Evolutionary conservation across 805 yeast genomes (phyloP), one percentile per base, ranked within the genome.

Genomic region (Yarrowia bubula): DNA sequence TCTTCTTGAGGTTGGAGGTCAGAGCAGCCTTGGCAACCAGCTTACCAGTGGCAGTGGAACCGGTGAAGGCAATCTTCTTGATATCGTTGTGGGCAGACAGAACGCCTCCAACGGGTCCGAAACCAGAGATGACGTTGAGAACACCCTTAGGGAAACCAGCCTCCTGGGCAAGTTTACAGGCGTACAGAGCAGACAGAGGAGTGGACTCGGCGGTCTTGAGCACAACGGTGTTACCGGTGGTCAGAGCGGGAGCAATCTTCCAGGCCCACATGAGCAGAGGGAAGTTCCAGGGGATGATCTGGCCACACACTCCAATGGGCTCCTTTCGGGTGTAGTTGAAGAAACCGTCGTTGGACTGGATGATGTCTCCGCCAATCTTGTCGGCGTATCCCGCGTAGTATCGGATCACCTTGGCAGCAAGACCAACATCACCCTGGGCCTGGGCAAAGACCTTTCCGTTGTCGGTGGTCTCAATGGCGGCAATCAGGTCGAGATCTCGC

Each of bases 1-100:
- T 90, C 76, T 88, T 90, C 81, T 92, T 91, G 78, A 92, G 81
- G 77, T 85, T 85, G 39, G 75, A 70, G 47, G 88, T 81, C 66
- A 88, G 87, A 67, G 96, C 93, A 68, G 83, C 80, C 76, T 82
- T 83, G 86, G 89, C 87, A 74, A 92, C 88, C 70, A 76, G 77
- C 75, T 87, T 86, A 74, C 98, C 98, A 66, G 92, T 87, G 51
- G 87, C 90, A 51, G 97, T 91, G 43, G 97, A 91, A 69, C 98
- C 98, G 65, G 98, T 92, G 79, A 92, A 92, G 8, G 97, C 96
- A 73, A 92, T 82, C 82, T 92, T 92, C 78, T 87, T 87, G 72
- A 92, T 86, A 55, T 80, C 85, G 67, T 77, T 73, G 75, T 89
- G 95, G 10, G 77, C 68, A 1, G 91, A 85, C 68, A 90, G 75